These are phyloP conservation scores for Lactarius hengduanensis DNA, from an alignment of 768 basidiomycete species.

Conservation along the genomic window DNA sequence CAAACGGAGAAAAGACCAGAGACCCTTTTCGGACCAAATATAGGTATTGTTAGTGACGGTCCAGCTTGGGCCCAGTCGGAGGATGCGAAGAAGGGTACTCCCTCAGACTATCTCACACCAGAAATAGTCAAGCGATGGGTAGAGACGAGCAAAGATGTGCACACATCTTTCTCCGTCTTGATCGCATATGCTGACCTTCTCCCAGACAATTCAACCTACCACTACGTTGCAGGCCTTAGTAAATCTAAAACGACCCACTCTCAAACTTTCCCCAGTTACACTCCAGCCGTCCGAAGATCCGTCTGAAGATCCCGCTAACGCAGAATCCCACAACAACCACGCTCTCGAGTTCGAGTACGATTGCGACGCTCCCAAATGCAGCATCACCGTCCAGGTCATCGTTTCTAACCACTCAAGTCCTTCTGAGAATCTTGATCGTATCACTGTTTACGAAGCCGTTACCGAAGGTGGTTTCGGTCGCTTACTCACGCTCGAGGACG, in stretches of 20 bases:
- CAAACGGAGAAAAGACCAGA: conserved; percentile 60
- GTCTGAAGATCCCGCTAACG: conserved; percentile 38
- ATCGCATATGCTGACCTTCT: not conserved
- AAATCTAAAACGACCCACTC: conserved; percentile 88
- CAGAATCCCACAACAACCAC: conserved; percentile 60
- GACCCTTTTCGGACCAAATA: conserved; percentile 88
- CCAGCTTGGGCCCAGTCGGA: conserved; percentile 67
- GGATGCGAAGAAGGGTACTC: conserved; percentile 55
- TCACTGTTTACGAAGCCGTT: conserved; percentile 60
- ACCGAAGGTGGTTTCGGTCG: conserved; percentile 84
- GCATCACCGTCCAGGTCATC: conserved; percentile 74
- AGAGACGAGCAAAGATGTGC: conserved; percentile 82
- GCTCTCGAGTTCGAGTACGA: conserved; percentile 91
- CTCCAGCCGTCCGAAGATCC: conserved; percentile 40
- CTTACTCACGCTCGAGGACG: conserved; percentile 69
- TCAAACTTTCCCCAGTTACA: conserved; percentile 69
- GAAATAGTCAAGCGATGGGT: conserved; percentile 84
- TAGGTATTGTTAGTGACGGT: conserved; percentile 68
- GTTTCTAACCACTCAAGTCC: conserved; percentile 59
- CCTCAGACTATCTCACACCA: conserved; percentile 72
- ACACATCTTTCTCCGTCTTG: conserved; percentile 17
- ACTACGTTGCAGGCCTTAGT: conserved; percentile 94
- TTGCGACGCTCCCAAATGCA: conserved; percentile 83
- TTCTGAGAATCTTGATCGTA: conserved; percentile 37
- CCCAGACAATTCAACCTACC: conserved; percentile 74